Percentiles rank a stretch among this genome's conserved stretches.
Conservation (phyloP, 169 alveolate genomes). For the Blepharisma undulans region DNA sequence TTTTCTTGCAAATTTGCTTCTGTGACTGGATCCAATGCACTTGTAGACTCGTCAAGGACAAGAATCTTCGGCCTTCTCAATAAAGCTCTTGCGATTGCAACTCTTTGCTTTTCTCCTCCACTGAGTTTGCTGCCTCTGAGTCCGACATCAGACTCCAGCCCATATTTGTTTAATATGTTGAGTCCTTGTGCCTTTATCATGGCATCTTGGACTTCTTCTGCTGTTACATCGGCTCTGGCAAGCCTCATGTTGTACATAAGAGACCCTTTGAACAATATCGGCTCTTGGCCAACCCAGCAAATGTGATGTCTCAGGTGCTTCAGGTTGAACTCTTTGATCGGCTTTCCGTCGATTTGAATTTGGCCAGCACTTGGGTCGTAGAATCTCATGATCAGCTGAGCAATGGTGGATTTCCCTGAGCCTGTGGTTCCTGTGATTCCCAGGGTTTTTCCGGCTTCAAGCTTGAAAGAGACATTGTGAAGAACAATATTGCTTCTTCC, state of each 20-base stretch:
- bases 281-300: conserved; percentile 79
- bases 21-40: conserved; percentile 90
- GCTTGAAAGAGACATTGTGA: conserved; percentile 54
- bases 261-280: conserved; percentile 61
- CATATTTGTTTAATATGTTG: conserved; percentile 74
- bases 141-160: conserved; percentile 80
- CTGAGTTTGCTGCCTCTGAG: conserved; percentile 63
- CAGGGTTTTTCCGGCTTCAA: conserved; percentile 88
- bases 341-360: conserved; percentile 39
- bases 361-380: conserved; percentile 85
- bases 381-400: conserved; percentile 90
- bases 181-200: conserved; percentile 81
- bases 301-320: conserved; percentile 66
- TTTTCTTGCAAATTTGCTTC: conserved; percentile 87
- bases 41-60: conserved; percentile 93
- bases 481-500: conserved; percentile 10
- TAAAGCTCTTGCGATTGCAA: conserved; percentile 86
- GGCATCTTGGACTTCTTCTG: conserved; percentile 74
- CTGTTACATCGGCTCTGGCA: conserved; percentile 63
- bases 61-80: conserved; percentile 81
- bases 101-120: conserved; percentile 81
- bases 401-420: conserved; percentile 95
- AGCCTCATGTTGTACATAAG: conserved; percentile 72
- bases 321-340: conserved; percentile 67
- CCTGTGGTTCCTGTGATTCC: conserved; percentile 95